These are phyloP conservation scores for Pseudognaphalium luteoalbum DNA, from an alignment of 129 eudicot species.

Conservation along the genomic window DNA sequence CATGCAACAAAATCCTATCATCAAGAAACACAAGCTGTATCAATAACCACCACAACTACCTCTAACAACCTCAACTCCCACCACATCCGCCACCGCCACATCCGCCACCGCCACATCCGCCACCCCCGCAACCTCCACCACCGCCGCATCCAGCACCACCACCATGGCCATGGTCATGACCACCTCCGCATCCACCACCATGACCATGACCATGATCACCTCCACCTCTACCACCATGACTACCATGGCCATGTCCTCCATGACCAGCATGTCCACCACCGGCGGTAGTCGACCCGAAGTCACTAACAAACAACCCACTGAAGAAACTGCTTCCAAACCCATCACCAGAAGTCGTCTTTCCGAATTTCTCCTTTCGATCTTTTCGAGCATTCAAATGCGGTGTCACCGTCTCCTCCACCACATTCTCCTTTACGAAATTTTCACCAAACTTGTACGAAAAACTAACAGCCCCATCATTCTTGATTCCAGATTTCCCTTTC, in stretches of 20 bases:
- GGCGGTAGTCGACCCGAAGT: neutral
- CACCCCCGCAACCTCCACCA: neutral
- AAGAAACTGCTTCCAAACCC: neutral
- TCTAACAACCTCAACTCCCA: neutral
- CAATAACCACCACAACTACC: too few relatives aligned
- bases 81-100: neutral
- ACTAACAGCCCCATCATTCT: neutral
- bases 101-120: neutral
- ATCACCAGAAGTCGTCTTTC: neutral
- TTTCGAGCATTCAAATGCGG: neutral
- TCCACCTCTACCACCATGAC: neutral
- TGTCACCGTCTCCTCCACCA: neutral
- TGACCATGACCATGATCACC: neutral
- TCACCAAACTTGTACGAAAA: neutral
- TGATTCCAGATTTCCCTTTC: neutral
- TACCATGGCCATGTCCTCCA: neutral
- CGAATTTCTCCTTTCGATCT: neutral
- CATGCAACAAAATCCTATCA: too few relatives aligned
- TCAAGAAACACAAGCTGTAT: too few relatives aligned
- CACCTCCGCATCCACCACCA: neutral
- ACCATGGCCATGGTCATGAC: neutral
- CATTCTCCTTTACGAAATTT: neutral
- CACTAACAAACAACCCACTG: neutral
- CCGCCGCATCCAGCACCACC: neutral
- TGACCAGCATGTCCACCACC: neutral